Conservation (phyloP, 352 stramenopile genomes). For the Thraustotheca clavata region DNA sequence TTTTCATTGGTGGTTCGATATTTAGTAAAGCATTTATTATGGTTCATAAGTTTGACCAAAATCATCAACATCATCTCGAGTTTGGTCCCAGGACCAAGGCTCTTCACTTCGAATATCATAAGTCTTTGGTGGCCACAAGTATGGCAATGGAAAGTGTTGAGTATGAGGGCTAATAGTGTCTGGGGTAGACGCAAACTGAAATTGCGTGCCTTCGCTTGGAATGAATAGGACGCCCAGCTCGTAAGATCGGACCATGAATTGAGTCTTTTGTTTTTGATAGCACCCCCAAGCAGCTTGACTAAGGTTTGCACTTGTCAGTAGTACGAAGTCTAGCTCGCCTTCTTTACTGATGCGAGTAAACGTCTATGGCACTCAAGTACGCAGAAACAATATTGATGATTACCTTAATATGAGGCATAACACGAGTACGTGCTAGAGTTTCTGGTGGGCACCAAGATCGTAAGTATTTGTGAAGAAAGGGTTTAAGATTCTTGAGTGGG, state of each 20-base stretch:
- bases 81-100: conserved; percentile 74
- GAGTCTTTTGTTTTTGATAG: conserved; percentile 59
- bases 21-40: too few species aligned
- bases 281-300: conserved; percentile 76
- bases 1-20: too few species aligned
- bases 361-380: conserved; percentile 17
- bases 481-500: conserved; percentile 78
- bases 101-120: conserved; percentile 65
- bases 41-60: conserved; percentile 53
- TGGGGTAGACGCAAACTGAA: conserved; percentile 13
- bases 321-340: conserved; percentile 50
- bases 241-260: conserved; percentile 80
- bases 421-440: conserved; percentile 51
- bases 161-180: background rate
- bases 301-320: conserved; percentile 74
- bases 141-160: conserved; percentile 47
- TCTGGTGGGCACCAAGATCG: conserved; percentile 59
- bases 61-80: conserved; percentile 52
- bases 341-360: conserved; percentile 51
- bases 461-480: conserved; percentile 79
- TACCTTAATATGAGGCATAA: conserved; percentile 77
- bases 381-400: background rate
- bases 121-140: conserved; percentile 51
- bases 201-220: conserved; percentile 23
- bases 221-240: conserved; percentile 74